Percentiles rank a stretch among this genome's conserved stretches.
Conservation (phyloP, 352 stramenopile species). For the Blastocystis sp. region DNA sequence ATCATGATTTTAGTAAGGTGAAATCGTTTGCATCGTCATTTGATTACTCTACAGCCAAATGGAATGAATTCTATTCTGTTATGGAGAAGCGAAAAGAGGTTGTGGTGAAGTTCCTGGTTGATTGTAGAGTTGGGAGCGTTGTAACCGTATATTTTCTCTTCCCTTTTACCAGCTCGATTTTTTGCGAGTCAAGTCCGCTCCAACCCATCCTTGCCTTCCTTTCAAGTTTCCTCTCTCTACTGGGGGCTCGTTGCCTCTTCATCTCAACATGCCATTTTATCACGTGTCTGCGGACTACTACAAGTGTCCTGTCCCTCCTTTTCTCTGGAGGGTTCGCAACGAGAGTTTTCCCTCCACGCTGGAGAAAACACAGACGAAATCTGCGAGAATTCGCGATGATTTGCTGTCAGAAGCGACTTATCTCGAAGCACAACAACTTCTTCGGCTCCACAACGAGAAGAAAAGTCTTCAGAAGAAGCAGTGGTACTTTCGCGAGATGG, state of each 20-base stretch:
- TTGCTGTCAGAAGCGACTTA: background rate
- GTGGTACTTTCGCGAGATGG: background rate
- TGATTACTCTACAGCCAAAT: conserved; percentile 5
- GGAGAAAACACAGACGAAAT: background rate
- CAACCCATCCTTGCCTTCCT: background rate
- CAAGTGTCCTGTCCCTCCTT: background rate
- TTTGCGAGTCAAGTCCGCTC: background rate
- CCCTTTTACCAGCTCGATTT: background rate
- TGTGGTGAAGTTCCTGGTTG: background rate
- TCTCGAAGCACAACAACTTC: background rate
- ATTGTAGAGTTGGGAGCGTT: background rate
- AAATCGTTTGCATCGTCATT: conserved; percentile 39
- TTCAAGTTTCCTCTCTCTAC: background rate
- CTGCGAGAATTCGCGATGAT: background rate
- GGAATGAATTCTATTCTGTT: background rate
- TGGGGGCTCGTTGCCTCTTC: background rate
- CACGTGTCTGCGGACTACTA: background rate
- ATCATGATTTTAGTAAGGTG: conserved; percentile 6
- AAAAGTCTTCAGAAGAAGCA: background rate
- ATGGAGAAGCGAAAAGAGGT: background rate
- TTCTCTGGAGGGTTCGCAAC: background rate
- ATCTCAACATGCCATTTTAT: background rate
- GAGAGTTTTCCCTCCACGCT: background rate
- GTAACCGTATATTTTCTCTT: background rate
- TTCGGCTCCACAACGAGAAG: background rate